Percentiles rank a stretch among this genome's conserved stretches.
These are phyloP conservation scores for Barnettozyma salicaria DNA, from an alignment of 805 yeast genomes.

Conservation along the genomic window DNA sequence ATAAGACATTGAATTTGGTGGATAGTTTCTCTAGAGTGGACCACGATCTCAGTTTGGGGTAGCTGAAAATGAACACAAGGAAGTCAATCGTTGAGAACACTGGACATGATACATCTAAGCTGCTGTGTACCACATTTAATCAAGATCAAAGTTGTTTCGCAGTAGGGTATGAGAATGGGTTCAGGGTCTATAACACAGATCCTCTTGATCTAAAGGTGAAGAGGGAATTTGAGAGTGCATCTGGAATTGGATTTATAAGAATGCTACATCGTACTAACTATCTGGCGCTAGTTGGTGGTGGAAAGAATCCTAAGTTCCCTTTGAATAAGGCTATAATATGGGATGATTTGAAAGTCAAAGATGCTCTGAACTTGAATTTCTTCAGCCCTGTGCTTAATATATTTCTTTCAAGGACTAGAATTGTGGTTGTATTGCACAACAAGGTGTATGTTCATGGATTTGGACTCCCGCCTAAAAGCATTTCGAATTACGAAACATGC, in stretches of 20 bases:
- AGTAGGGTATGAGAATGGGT: slow-evolving; percentile 73
- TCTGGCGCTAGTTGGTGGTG: slow-evolving; percentile 87
- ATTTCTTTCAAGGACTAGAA: slow-evolving; percentile 64
- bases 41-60: too few species aligned
- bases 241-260: slow-evolving; percentile 67
- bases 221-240: slow-evolving; percentile 38
- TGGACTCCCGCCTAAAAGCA: slow-evolving; percentile 66
- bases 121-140: slow-evolving; percentile 45
- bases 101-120: slow-evolving; percentile 6
- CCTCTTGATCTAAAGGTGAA: slow-evolving; percentile 76
- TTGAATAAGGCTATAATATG: slow-evolving; percentile 77
- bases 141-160: slow-evolving; percentile 91
- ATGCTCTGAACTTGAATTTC: slow-evolving; percentile 69
- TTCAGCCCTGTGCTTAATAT: slow-evolving; percentile 70
- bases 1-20: too few species aligned
- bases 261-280: slow-evolving; percentile 92
- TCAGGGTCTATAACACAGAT: slow-evolving; percentile 78
- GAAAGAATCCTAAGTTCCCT: slow-evolving; percentile 71
- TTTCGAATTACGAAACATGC: slow-evolving; percentile 30
- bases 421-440: slow-evolving; percentile 64
- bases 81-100: slow-evolving; percentile 17
- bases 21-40: background rate
- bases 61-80: slow-evolving; percentile 24
- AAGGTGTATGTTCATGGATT: slow-evolving; percentile 75
- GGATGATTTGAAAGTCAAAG: slow-evolving; percentile 82